phyloP scores from a whole-genome alignment of 2,329 filamentous ascomycete genomes.

The Fusarium armeniacum region DNA sequence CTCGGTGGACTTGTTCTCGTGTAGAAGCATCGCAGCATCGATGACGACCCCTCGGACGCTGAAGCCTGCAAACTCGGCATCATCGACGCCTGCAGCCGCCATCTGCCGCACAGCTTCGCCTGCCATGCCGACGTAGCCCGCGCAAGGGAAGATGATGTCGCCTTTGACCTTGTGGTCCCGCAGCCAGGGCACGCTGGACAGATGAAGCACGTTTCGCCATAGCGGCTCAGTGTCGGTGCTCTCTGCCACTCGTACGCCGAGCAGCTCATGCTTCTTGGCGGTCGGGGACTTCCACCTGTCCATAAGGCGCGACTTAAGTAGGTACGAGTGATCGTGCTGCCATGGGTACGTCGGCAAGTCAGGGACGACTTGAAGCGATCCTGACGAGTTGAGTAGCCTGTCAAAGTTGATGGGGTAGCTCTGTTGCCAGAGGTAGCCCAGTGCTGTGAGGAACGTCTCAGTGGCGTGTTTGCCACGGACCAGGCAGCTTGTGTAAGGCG shows the following conservation, averaged over 20 bases:
- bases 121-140: conserved; percentile 55
- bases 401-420: conserved; percentile 18
- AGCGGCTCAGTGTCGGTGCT: conserved; percentile 34
- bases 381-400: conserved; percentile 9
- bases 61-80: conserved; percentile 38
- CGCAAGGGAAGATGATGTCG: conserved; percentile 59
- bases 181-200: conserved; percentile 56
- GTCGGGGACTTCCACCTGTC: conserved; percentile 25
- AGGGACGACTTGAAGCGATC: conserved; percentile 19
- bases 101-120: conserved; percentile 46
- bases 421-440: conserved; percentile 11
- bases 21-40: conserved; percentile 52
- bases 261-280: conserved; percentile 35
- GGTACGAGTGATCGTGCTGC: conserved; percentile 26
- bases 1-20: conserved; percentile 48
- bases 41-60: conserved; percentile 44
- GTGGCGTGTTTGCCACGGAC: conserved; percentile 10
- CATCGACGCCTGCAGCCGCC: conserved; percentile 11
- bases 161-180: conserved; percentile 61
- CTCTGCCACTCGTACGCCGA: conserved; percentile 39
- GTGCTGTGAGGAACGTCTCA: conserved; percentile 11
- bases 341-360: conserved; percentile 56
- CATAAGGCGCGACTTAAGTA: conserved; percentile 20
- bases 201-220: conserved; percentile 45
- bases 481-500: conserved; percentile 10